These are phyloP conservation scores for Sporothrix euskadiensis DNA, from an alignment of 2,329 filamentous ascomycete genomes.

Conservation along the genomic window DNA sequence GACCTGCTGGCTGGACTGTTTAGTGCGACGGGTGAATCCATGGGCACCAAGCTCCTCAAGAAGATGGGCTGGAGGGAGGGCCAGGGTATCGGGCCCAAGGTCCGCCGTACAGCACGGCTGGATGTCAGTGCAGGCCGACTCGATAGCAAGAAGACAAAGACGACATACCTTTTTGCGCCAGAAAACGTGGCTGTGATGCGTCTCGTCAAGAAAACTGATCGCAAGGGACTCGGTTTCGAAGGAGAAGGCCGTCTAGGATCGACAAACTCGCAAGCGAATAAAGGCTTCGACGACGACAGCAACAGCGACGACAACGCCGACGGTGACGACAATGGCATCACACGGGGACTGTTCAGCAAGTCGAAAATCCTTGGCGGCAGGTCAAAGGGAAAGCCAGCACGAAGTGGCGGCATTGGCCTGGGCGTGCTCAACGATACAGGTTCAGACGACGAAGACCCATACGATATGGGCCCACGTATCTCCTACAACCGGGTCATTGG, in stretches of 20 bases:
- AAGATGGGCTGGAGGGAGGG: slow-evolving; percentile 96
- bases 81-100: slow-evolving; percentile 86
- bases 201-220: slow-evolving; percentile 65
- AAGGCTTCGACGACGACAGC: slow-evolving; percentile 46
- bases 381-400: slow-evolving; percentile 49
- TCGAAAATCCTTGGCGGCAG: slow-evolving; percentile 38
- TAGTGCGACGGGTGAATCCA: slow-evolving; percentile 72
- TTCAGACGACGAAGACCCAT: slow-evolving; percentile 93
- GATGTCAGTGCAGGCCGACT: slow-evolving; percentile 46
- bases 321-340: slow-evolving; percentile 40
- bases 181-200: slow-evolving; percentile 71
- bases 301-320: slow-evolving; percentile 48
- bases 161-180: slow-evolving; percentile 78
- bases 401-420: slow-evolving; percentile 68
- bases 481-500: slow-evolving; percentile 82
- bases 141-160: slow-evolving; percentile 42
- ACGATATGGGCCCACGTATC: slow-evolving; percentile 87
- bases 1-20: slow-evolving; percentile 68
- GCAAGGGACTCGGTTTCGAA: slow-evolving; percentile 68
- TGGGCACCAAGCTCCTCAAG: slow-evolving; percentile 80
- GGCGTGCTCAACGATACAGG: slow-evolving; percentile 89
- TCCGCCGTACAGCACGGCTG: slow-evolving; percentile 71
- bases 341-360: slow-evolving; percentile 30
- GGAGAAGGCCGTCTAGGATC: slow-evolving; percentile 56
- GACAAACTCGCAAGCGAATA: not conserved